These are phyloP conservation scores for Pichia inconspicua DNA, from an alignment of 1,139 yeast genomes.

Conservation along the genomic window DNA sequence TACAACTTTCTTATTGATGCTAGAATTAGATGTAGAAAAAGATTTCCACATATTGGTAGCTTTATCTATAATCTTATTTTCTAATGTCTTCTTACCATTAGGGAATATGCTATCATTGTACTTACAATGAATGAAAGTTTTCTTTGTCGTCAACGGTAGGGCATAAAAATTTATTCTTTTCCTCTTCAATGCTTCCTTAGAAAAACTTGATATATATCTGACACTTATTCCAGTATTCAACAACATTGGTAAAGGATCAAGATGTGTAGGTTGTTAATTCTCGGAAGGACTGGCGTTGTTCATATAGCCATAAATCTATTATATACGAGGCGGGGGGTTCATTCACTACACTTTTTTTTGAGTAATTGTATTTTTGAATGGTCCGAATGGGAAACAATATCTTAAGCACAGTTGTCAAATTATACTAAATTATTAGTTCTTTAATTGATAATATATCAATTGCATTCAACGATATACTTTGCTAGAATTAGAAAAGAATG, in stretches of 20 bases:
- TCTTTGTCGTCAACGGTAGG: slow-evolving; percentile 52
- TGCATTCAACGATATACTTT: not conserved
- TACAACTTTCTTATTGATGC: slow-evolving; percentile 37
- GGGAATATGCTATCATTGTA: slow-evolving; percentile 35
- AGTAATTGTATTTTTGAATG: not conserved
- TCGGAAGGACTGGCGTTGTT: not conserved
- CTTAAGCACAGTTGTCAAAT: not conserved
- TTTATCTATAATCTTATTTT: slow-evolving; percentile 32
- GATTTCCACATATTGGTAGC: slow-evolving; percentile 43
- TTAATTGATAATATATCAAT: not conserved
- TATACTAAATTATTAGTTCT: not conserved
- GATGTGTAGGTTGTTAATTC: not conserved
- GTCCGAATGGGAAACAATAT: not conserved
- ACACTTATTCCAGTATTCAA: not conserved
- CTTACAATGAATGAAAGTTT: slow-evolving; percentile 53
- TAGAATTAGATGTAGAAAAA: slow-evolving; percentile 32
- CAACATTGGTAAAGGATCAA: not conserved
- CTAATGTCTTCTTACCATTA: slow-evolving; percentile 31
- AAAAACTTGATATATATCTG: not conserved
- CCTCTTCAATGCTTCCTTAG: not conserved
- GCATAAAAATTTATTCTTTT: slow-evolving; percentile 40
- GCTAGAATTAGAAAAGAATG: not conserved
- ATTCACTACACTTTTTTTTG: not conserved
- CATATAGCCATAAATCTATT: no score
- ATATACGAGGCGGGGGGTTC: not conserved